phyloP scores from a whole-genome alignment of 208 protist genomes.

The Novymonas esmeraldas region DNA sequence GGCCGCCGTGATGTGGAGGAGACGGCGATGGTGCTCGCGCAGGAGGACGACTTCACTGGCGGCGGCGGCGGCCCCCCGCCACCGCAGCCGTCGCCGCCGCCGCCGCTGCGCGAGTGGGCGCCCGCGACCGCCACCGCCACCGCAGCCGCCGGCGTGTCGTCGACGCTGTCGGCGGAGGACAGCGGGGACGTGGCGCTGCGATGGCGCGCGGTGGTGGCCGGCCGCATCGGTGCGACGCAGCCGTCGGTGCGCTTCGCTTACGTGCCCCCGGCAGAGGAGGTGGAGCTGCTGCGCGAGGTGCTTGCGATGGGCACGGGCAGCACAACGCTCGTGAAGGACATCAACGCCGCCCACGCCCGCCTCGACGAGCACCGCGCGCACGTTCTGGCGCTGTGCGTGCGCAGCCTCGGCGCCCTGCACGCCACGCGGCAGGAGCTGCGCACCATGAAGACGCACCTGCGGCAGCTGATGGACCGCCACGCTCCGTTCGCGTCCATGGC shows the following conservation, averaged over 20 bases:
- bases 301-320: slow-evolving; percentile 75
- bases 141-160: not conserved
- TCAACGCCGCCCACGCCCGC: slow-evolving; percentile 32
- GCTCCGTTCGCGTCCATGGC: slow-evolving; percentile 48
- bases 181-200: slow-evolving; percentile 39
- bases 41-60: not conserved
- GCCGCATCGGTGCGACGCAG: slow-evolving; percentile 27
- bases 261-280: slow-evolving; percentile 65
- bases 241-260: slow-evolving; percentile 60
- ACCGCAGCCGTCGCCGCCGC: not conserved
- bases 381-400: slow-evolving; percentile 29
- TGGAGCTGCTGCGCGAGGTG: slow-evolving; percentile 70
- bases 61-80: not conserved
- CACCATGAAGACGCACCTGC: slow-evolving; percentile 38
- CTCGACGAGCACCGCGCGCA: slow-evolving; percentile 33
- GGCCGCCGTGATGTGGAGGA: not conserved
- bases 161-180: too few species aligned
- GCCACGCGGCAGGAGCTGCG: slow-evolving; percentile 38
- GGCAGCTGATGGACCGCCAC: slow-evolving; percentile 25
- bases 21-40: not conserved
- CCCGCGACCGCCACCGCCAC: not conserved
- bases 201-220: slow-evolving; percentile 44
- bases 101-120: slow-evolving; percentile 17
- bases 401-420: slow-evolving; percentile 26
- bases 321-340: slow-evolving; percentile 57